Base-by-base conservation (phyloP, 2,329 filamentous ascomycete species). In the Xylaria hypoxylon region DNA sequence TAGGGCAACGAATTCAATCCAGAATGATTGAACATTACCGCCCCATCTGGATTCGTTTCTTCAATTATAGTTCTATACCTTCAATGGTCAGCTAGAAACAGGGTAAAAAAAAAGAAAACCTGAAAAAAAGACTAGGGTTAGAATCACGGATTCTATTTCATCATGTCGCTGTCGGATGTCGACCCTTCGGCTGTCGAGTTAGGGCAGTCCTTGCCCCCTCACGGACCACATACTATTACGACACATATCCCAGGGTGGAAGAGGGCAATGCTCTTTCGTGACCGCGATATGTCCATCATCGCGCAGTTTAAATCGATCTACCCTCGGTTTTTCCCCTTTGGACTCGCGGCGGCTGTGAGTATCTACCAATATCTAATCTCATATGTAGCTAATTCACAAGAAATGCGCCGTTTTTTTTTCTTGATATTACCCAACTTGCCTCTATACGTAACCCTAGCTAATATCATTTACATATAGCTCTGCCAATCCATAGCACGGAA, bases 161-260 rank as follows among this genome's bases (percentile, higher is more conserved):
- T 11, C 28, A 64, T 68, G 61, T 47, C 53, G 58, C 31, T 60
- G 17, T 38, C 59, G 13, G 19, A 10, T 24, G 40, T 63, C 40
- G 67, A 70, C 31, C 67, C 67, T 11, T 69, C 67, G 22, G 51
- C 63, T 7, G 33, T 65, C 59, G 64, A 65, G 55, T 78, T 82
- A 42, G 84, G 83, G 15, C 77, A 82, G 63, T 83, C 82, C 17
- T 73, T 83, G 3, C 83, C 83, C 1, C 84, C 84, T 1, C 78
- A 83, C 57, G 80, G 78, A 1, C 78, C 81, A 0, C 83, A 85
- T 70, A 81, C 80, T 65, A 79, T 85, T 75, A 82, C 84, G 58
- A 76, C 79, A 60, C 82, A 85, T 70, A 35, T 79, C 1, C 81
- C 80, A 0, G 80, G 80, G 26, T 85, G 83, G 83, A 75, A 81